These are phyloP conservation scores for Malassezia yamatoensis DNA, from an alignment of 1,284 basidiomycete species.

Conservation along the genomic window DNA sequence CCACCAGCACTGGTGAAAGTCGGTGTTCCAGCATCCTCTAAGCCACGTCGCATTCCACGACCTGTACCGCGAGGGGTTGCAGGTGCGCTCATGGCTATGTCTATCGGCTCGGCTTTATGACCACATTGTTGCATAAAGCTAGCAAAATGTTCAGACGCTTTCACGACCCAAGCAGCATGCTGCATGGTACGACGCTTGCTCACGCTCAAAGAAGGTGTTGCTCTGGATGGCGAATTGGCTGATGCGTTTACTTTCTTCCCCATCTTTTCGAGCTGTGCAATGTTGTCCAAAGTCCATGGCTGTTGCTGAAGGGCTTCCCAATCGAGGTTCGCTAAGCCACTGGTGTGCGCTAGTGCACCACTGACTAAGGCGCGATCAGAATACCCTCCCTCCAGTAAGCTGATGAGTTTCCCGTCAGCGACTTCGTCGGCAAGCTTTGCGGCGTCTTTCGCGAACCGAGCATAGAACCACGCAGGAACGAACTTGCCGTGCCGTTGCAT, in stretches of 20 bases:
- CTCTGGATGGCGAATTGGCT: background rate
- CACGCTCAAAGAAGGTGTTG: conserved; percentile 15
- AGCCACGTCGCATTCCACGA: conserved; percentile 1
- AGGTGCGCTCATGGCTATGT: background rate
- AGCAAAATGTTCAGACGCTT: conserved; percentile 27
- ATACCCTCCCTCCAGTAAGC: conserved; percentile 89
- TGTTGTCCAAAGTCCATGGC: conserved; percentile 22
- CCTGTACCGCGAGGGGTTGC: conserved; percentile 3
- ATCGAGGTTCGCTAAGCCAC: conserved; percentile 19
- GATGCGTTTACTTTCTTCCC: conserved; percentile 26
- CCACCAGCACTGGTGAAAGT: conserved; percentile 3
- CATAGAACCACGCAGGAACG: conserved; percentile 77
- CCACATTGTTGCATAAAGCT: conserved; percentile 31
- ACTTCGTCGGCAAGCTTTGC: conserved; percentile 60
- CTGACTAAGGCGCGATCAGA: conserved; percentile 69
- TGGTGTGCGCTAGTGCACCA: conserved; percentile 49
- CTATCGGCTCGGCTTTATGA: conserved; percentile 5
- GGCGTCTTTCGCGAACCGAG: conserved; percentile 69
- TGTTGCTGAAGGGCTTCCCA: background rate
- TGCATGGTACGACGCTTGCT: conserved; percentile 22
- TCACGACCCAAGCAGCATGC: conserved; percentile 23
- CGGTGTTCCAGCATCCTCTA: conserved; percentile 8
- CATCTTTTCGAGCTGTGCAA: conserved; percentile 30
- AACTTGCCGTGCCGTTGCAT: conserved; percentile 90
- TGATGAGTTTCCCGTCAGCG: conserved; percentile 65